phyloP scores from a whole-genome alignment of 2,329 filamentous ascomycete species.

The Allantophomopsis cytisporea region DNA sequence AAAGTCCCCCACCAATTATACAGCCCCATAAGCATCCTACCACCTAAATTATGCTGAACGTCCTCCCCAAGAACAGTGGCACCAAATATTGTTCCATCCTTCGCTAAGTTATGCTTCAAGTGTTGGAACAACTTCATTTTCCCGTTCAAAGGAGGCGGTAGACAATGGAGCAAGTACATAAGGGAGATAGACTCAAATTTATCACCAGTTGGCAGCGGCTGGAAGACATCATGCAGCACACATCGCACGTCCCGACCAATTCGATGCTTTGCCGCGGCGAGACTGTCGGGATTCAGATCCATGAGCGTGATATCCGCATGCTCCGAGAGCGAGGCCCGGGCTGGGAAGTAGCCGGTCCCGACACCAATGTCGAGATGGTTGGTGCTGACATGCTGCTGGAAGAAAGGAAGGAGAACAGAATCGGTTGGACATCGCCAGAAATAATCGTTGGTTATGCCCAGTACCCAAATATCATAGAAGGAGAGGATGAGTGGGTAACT shows the following conservation, averaged over 20 bases:
- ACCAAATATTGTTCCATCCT: constrained; percentile 23
- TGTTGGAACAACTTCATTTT: constrained; percentile 19
- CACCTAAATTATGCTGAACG: constrained; percentile 14
- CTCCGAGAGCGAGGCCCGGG: constrained; percentile 4
- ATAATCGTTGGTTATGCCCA: constrained; percentile 10
- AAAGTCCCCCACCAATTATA: constrained; percentile 24
- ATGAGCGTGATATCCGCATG: no score
- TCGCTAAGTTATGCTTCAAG: constrained; percentile 18
- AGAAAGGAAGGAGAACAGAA: constrained; percentile 11
- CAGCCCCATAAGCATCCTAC: constrained; percentile 13
- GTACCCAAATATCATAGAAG: constrained; percentile 11
- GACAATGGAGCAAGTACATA: no score
- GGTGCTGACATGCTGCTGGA: constrained; percentile 9
- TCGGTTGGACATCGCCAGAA: constrained; percentile 16
- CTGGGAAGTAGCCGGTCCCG: constrained; percentile 17
- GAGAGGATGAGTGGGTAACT: constrained; percentile 3
- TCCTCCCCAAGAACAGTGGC: constrained; percentile 22
- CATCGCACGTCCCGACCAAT: no score
- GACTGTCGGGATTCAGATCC: no score
- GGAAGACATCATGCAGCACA: no score
- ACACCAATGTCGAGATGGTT: constrained; percentile 18
- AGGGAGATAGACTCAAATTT: no score
- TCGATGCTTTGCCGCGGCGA: no score
- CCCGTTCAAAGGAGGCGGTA: no score
- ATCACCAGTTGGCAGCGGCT: no score